Evolutionary conservation across 139 green algal species (phyloP).

Genomic region (Diplosphaera chodatii): DNA sequence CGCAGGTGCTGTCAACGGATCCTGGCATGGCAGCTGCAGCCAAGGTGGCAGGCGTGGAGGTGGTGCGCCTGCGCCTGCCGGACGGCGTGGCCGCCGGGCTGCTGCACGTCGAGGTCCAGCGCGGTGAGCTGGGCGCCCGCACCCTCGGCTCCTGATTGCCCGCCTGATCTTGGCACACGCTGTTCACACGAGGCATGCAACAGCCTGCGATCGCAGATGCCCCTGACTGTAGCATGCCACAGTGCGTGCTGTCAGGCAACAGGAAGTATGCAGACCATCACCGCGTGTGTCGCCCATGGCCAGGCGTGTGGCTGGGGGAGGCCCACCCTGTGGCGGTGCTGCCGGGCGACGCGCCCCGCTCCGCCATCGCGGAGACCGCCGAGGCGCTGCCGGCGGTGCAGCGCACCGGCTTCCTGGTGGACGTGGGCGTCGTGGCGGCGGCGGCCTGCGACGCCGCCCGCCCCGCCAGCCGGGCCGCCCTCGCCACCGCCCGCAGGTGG

Average conservation of each 20-base stretch:
- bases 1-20: neutral
- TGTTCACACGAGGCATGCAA: too few species aligned
- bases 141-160: too few species aligned
- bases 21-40: neutral
- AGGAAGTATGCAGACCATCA: too few species aligned
- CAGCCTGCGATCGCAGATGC: too few species aligned
- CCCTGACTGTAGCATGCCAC: too few species aligned
- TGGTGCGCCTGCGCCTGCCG: constrained; percentile 6
- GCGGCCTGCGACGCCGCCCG: neutral
- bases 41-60: neutral
- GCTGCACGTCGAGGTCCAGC: constrained; percentile 26
- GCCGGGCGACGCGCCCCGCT: neutral
- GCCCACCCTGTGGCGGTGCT: constrained; percentile 8
- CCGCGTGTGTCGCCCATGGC: too few species aligned
- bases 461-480: neutral
- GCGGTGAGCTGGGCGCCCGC: neutral
- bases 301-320: constrained; percentile 13
- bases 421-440: constrained; percentile 3
- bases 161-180: too few species aligned
- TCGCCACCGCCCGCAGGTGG: neutral
- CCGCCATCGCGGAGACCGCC: neutral
- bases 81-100: constrained; percentile 16
- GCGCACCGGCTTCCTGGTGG: neutral
- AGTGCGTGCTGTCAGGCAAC: too few species aligned
- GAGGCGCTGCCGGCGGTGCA: constrained; percentile 6